Percentiles rank a stretch among this genome's conserved stretches.
These are phyloP conservation scores for Teratosphaeria nubilosa DNA, from an alignment of 2,329 filamentous ascomycete species.

Conservation along the genomic window DNA sequence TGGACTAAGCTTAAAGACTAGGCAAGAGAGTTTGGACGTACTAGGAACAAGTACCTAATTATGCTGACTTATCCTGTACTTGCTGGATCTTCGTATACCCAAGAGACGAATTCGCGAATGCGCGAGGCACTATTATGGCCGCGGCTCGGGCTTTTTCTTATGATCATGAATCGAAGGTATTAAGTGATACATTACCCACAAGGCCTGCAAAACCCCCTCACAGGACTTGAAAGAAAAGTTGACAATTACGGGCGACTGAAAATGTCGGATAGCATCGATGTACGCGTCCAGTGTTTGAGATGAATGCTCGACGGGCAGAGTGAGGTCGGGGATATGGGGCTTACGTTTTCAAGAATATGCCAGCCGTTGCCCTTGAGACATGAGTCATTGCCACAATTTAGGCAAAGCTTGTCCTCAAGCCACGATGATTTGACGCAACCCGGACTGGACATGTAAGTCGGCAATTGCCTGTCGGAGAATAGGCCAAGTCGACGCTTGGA, in stretches of 20 bases:
- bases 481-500: not conserved
- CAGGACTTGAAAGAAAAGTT: no score
- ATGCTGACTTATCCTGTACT: not conserved
- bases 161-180: not conserved
- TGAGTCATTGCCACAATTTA: not conserved
- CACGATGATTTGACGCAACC: not conserved
- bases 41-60: not conserved
- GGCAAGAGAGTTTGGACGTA: not conserved
- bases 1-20: not conserved
- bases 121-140: not conserved
- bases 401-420: not conserved
- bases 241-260: no score
- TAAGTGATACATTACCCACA: not conserved
- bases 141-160: not conserved
- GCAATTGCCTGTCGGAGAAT: not conserved
- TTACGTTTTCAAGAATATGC: not conserved
- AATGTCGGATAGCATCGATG: no score
- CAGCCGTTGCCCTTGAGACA: not conserved
- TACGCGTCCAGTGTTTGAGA: not conserved
- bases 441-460: not conserved
- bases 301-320: not conserved
- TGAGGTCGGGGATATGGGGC: not conserved
- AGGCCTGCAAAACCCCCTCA: no score
- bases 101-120: not conserved
- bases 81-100: not conserved